phyloP scores from a whole-genome alignment of 345 rosid species.

The Luvunga scandens region DNA sequence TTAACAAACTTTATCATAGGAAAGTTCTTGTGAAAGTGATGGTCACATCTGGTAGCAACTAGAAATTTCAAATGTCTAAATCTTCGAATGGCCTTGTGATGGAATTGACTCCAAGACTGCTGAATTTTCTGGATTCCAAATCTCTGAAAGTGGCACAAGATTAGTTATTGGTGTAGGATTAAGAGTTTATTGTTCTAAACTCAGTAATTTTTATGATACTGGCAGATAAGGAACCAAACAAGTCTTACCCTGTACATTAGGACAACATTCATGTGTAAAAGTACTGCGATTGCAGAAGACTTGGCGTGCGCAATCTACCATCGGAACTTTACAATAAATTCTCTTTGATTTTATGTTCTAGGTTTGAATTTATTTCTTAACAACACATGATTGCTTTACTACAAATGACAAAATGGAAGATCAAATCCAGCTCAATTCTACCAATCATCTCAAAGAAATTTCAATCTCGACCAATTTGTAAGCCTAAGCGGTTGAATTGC shows the following conservation, averaged over 20 bases:
- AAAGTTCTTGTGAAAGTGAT: not conserved
- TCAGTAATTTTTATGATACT: not conserved
- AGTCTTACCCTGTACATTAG: not conserved
- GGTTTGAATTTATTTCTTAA: not conserved
- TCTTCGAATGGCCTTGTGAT: no score
- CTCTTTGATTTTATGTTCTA: not conserved
- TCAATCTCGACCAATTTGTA: not conserved
- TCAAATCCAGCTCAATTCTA: not conserved
- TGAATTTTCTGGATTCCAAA: not conserved
- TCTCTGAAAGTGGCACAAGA: not conserved
- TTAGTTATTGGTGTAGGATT: not conserved
- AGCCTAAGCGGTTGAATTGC: not conserved
- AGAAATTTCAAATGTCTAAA: not conserved
- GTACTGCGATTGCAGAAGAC: not conserved
- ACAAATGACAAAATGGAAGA: not conserved
- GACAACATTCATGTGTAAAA: not conserved
- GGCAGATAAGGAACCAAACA: not conserved
- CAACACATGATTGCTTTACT: not conserved
- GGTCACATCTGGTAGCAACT: not conserved
- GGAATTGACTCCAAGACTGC: slow-evolving; percentile 1
- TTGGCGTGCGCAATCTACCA: not conserved
- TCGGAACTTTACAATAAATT: not conserved
- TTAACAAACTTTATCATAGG: not conserved
- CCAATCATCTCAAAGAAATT: not conserved
- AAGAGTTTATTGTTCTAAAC: not conserved